These are phyloP conservation scores for Fusarium paranaense DNA, from an alignment of 2,329 filamentous ascomycete genomes.

Conservation along the genomic window DNA sequence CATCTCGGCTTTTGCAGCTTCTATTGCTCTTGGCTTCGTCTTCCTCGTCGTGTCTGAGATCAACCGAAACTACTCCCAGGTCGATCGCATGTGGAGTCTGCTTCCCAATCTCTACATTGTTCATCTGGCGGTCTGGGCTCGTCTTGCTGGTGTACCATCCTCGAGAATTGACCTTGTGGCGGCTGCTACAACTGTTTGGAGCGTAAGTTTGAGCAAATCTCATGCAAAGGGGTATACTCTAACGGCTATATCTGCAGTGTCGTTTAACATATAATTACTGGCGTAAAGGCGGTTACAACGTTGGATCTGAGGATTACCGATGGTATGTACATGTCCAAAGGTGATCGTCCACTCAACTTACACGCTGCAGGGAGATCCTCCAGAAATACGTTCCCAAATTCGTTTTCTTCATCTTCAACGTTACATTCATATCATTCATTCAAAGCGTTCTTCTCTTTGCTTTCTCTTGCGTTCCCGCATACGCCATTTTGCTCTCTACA, in stretches of 20 bases:
- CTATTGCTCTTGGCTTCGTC: conserved; percentile 75
- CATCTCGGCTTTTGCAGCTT: conserved; percentile 78
- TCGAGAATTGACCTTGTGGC: conserved; percentile 79
- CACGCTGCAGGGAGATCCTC: conserved; percentile 71
- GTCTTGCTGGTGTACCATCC: conserved; percentile 77
- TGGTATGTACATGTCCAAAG: conserved; percentile 63
- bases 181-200: conserved; percentile 80
- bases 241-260: conserved; percentile 57
- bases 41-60: conserved; percentile 83
- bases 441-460: conserved; percentile 86
- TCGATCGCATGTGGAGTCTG: conserved; percentile 92
- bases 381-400: conserved; percentile 71
- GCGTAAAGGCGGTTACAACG: conserved; percentile 89
- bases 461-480: conserved; percentile 81
- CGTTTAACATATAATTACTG: conserved; percentile 97
- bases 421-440: conserved; percentile 86
- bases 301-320: conserved; percentile 95
- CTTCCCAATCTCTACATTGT: conserved; percentile 87
- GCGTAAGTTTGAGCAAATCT: conserved; percentile 64
- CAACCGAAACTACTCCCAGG: conserved; percentile 96
- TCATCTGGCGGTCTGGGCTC: conserved; percentile 87
- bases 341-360: conserved; percentile 1
- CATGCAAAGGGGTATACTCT: conserved; percentile 8
- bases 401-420: conserved; percentile 86
- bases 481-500: conserved; percentile 81